Percentiles rank a stretch among this genome's conserved stretches.
Conservation (phyloP, 345 rosid genomes). For the Citrus australasica region DNA sequence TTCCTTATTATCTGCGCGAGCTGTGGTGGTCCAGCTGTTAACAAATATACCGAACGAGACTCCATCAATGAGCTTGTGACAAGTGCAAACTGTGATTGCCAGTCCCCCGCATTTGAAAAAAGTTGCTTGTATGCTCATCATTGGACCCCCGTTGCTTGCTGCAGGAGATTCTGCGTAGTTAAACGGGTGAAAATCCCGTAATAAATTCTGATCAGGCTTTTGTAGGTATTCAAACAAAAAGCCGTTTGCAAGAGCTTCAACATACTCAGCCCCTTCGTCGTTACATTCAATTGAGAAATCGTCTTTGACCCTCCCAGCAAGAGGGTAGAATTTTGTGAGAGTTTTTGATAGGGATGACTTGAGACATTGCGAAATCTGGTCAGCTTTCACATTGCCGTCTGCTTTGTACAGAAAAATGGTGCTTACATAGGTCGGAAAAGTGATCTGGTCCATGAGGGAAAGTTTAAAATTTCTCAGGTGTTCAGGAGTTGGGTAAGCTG, state of each 20-base stretch:
- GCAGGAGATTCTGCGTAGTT: not conserved
- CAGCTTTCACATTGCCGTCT: not conserved
- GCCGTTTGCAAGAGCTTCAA: constrained; percentile 19
- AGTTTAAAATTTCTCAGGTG: too few relatives aligned
- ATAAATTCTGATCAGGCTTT: constrained; percentile 2
- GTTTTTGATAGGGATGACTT: constrained; percentile 19
- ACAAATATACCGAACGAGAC: not conserved
- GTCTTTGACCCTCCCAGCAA: constrained; percentile 13
- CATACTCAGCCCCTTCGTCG: not conserved
- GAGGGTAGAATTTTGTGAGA: constrained; percentile 14
- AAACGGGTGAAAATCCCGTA: constrained; percentile 18
- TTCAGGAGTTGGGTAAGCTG: too few relatives aligned
- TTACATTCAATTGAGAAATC: not conserved
- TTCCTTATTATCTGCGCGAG: not conserved
- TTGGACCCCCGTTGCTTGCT: not conserved
- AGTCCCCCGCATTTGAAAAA: not conserved
- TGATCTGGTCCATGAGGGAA: too few relatives aligned
- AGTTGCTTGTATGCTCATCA: not conserved
- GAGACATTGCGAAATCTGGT: not conserved
- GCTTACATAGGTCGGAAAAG: too few relatives aligned
- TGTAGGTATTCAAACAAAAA: constrained; percentile 6
- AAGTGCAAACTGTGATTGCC: not conserved
- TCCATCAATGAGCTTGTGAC: not conserved
- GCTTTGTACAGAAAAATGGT: not conserved
- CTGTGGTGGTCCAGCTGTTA: not conserved